A percentile compares a stretch with the other conserved stretches of the same genome.
Evolutionary conservation across 768 basidiomycete genomes (phyloP).

Genomic region (Pholiota microspora): DNA sequence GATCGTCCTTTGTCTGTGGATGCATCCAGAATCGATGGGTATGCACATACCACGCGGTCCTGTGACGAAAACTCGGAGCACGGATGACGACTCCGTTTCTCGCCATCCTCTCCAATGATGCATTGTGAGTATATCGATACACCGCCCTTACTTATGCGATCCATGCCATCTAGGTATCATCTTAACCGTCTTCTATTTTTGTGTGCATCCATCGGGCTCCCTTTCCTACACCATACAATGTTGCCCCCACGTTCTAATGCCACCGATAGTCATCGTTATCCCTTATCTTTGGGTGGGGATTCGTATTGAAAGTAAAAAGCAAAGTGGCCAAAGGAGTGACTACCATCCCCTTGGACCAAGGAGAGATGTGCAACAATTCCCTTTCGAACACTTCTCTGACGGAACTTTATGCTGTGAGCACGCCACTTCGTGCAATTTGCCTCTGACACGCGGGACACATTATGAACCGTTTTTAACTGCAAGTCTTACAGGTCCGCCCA

Average conservation of each 20-base stretch:
- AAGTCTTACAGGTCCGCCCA: not conserved
- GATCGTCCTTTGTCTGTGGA: not conserved
- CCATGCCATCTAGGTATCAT: not conserved
- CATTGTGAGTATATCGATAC: not conserved
- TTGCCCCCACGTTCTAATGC: too few relatives aligned
- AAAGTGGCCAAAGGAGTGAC: too few relatives aligned
- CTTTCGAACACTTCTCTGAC: not conserved
- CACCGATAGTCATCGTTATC: too few relatives aligned
- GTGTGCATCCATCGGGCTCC: too few relatives aligned
- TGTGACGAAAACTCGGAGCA: not conserved
- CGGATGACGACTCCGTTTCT: not conserved
- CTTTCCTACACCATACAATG: too few relatives aligned
- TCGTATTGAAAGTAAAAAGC: too few relatives aligned
- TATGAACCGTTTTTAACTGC: not conserved
- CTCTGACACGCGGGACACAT: not conserved
- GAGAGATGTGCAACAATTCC: too few relatives aligned
- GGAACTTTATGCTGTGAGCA: conserved; percentile 2
- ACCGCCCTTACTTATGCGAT: not conserved
- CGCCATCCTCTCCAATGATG: not conserved
- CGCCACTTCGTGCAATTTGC: conserved; percentile 1
- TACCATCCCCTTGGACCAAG: too few relatives aligned
- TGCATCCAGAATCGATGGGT: not conserved
- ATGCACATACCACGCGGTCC: not conserved
- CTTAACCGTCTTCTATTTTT: too few relatives aligned
- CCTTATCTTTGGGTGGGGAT: too few relatives aligned